phyloP scores from a whole-genome alignment of 768 basidiomycete genomes.

The Leccinum truebloodii region DNA sequence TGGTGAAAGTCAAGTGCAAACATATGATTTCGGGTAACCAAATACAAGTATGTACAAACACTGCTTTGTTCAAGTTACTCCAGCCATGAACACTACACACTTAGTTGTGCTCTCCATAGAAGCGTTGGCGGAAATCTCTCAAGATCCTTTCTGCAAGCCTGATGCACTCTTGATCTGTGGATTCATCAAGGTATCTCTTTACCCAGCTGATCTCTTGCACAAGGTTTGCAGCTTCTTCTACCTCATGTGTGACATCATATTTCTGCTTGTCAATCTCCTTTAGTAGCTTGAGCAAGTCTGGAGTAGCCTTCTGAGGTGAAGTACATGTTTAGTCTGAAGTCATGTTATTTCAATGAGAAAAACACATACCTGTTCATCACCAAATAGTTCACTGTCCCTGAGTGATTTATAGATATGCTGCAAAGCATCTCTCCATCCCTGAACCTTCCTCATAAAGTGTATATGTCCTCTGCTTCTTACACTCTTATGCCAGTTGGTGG shows the following conservation, averaged over 20 bases:
- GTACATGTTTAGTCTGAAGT: neutral
- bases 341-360: fast-evolving
- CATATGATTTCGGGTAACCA: neutral
- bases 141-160: conserved; percentile 17
- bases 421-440: conserved; percentile 17
- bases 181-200: neutral
- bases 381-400: conserved; percentile 16
- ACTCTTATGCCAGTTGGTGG: neutral
- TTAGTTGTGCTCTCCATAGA: neutral
- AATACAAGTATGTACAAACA: neutral
- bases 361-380: conserved; percentile 18
- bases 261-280: conserved; percentile 24
- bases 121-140: conserved; percentile 28
- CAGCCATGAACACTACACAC: neutral
- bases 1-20: neutral
- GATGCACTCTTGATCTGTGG: conserved; percentile 9
- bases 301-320: conserved; percentile 9
- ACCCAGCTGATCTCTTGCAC: conserved; percentile 6
- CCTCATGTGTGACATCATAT: conserved; percentile 19
- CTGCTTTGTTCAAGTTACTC: neutral
- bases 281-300: conserved; percentile 21
- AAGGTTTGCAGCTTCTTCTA: conserved; percentile 17
- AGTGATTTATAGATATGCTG: neutral
- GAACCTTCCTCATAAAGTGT: conserved; percentile 6
- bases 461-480: neutral